These are phyloP conservation scores for Russula dissimulans DNA, from an alignment of 768 basidiomycete genomes.

Conservation along the genomic window DNA sequence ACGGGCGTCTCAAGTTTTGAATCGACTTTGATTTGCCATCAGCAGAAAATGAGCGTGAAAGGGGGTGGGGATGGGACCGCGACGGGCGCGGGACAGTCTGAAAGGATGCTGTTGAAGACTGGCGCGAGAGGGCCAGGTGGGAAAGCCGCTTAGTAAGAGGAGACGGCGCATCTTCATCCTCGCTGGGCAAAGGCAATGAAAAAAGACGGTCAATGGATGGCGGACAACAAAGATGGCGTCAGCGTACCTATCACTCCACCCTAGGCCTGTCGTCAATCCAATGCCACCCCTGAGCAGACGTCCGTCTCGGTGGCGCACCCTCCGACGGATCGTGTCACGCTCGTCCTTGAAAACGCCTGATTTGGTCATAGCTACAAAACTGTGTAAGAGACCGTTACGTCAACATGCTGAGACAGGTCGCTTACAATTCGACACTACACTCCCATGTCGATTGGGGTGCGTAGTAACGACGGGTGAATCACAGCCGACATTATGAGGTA, in stretches of 20 bases:
- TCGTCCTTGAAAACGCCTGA: slow-evolving; percentile 30
- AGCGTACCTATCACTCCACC: slow-evolving; percentile 35
- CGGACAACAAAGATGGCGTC: not conserved
- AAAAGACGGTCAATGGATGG: not conserved
- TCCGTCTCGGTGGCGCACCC: slow-evolving; percentile 33
- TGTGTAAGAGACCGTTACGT: slow-evolving; percentile 8
- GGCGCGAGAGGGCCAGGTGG: slow-evolving; percentile 19
- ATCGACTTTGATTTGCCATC: not conserved
- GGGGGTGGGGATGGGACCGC: slow-evolving; percentile 18
- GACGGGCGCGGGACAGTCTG: not conserved
- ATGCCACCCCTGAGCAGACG: slow-evolving; percentile 30
- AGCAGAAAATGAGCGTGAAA: slow-evolving; percentile 23
- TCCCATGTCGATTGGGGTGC: slow-evolving; percentile 21
- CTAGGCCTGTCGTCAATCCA: slow-evolving; percentile 34
- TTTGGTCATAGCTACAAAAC: slow-evolving; percentile 27
- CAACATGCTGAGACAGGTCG: not conserved
- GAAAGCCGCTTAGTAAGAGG: slow-evolving; percentile 31
- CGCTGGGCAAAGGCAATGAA: slow-evolving; percentile 21
- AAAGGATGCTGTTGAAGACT: slow-evolving; percentile 17
- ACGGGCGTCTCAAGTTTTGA: slow-evolving; percentile 7
- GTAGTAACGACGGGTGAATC: slow-evolving; percentile 16
- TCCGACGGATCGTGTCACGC: slow-evolving; percentile 29
- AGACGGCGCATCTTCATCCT: slow-evolving; percentile 35
- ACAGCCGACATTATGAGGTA: slow-evolving; percentile 22
- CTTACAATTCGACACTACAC: slow-evolving; percentile 24